Base-by-base conservation (phyloP, 768 basidiomycete genomes). In the Fibroporia radiculosa region DNA sequence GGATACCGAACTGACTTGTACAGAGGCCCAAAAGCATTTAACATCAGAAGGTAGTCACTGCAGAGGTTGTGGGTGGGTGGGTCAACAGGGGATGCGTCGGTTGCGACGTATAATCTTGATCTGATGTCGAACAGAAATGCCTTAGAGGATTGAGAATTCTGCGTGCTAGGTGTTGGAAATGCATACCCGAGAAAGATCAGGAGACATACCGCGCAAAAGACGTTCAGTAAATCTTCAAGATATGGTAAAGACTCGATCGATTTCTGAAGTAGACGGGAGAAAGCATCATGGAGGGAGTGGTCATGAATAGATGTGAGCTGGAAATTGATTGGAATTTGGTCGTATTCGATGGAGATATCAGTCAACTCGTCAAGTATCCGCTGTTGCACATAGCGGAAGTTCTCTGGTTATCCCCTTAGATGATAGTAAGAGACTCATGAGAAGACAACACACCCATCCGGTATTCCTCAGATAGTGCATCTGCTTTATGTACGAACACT, bases 401-500 rank as follows among this genome's bases (percentile, higher is more conserved):
- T 91, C 60, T 96, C 93, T 93, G 27, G 13, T 13, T 22, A 24
- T 25, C 18, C 39, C 13, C 39, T 10, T n/a, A n/a, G n/a, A n/a
- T n/a, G n/a, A n/a, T n/a, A n/a, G n/a, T n/a, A 23, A 42, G 24
- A 20, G 29, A 3, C 33, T 16, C 1, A 24, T 8, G 10, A 34
- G n/a, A 11, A 42, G 44, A 22, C 8, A n/a, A n/a, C 78, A 19
- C 54, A 91, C 90, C 90, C 45, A 85, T 79, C 61, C 91, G 85
- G 60, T 95, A 93, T 50, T 93, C 92, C 53, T 95, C 91, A 46
- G 84, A 80, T 33, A 95, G 68, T 38, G 82, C 86, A 64, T 98
- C 95, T 6, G 89, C 84, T 64, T 98, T 97, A 66, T 97, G 95
- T 5, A 93, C 87, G 55, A 97, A 96, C 25, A 97, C 82, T 59